Base-by-base conservation (phyloP, 108 stramenopile species). In the Pseudonitzschia multiseries region DNA sequence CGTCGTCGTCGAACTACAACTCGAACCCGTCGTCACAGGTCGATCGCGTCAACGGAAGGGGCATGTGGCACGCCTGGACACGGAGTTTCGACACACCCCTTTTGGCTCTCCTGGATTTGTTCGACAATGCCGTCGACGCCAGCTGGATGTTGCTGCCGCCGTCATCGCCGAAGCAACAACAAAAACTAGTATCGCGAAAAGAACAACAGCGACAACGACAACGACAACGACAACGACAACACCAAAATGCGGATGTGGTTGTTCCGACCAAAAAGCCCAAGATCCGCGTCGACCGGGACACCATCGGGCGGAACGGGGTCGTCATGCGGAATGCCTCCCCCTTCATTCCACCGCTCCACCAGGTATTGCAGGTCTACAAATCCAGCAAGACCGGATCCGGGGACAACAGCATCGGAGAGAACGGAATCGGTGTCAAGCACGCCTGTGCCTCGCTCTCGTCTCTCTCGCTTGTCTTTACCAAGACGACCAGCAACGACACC, bases 51-150 rank as follows among this genome's bases (percentile, higher is more conserved):
- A 62, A 62, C 59, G 89, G 89, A 15, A 76, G 64, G 33, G 89
- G 89, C 1, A 72, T 90, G 53, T 90, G 89, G 89, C 54, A 76
- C 28, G 76, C 85, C 4, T 90, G 86, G 86, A 84, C 76, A 24
- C 75, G 89, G 17, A 80, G 75, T 60, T 90, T 90, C 72, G 72
- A 79, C 27, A 84, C 80, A 36, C 81, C 84, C 18, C 28, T 80
- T 21, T 28, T 84, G 41, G 89, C 89, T 0, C 59, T 88, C 22
- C 51, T 90, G 52, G 89, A 90, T 71, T 63, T 90, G 21, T 84
- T 90, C 59, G 89, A 90, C 65, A 90, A 90, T 81, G 85, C 89
- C 20, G 74, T 90, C 20, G 89, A 90, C 74, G 89, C 89, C 48
- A 72, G 81, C 22, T 78, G 71, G 77, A 72, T 56, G 9, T 24